These are phyloP conservation scores for Platanus orientalis DNA, from an alignment of 164 flowering plant genomes.

Conservation along the genomic window DNA sequence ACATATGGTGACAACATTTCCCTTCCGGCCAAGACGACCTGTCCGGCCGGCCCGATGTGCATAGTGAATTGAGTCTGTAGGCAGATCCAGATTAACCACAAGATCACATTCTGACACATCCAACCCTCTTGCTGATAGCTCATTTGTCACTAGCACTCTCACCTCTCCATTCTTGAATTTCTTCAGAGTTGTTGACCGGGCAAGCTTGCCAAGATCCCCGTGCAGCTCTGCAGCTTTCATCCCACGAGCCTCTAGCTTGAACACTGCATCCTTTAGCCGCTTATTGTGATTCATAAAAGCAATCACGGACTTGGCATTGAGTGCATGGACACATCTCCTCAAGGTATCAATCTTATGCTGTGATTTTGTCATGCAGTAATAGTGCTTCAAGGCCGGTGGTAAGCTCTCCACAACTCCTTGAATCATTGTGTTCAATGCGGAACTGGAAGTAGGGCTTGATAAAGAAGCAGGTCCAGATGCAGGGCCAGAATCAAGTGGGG, in stretches of 20 bases:
- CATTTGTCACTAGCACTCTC: slow-evolving; percentile 92
- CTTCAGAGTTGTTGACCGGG: slow-evolving; percentile 69
- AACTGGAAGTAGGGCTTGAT: slow-evolving; percentile 24
- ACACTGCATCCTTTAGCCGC: slow-evolving; percentile 86
- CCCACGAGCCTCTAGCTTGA: slow-evolving; percentile 91
- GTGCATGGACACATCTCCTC: slow-evolving; percentile 87
- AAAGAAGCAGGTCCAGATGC: slow-evolving; percentile 36
- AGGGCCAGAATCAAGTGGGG: slow-evolving; percentile 62
- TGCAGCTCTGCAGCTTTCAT: slow-evolving; percentile 83
- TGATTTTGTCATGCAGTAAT: slow-evolving; percentile 55
- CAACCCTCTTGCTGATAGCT: slow-evolving; percentile 94
- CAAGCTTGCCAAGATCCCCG: slow-evolving; percentile 93
- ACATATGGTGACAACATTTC: slow-evolving; percentile 78
- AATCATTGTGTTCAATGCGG: slow-evolving; percentile 29
- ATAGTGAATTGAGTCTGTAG: slow-evolving; percentile 84
- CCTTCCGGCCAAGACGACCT: slow-evolving; percentile 87
- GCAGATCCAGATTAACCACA: slow-evolving; percentile 85
- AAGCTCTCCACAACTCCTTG: slow-evolving; percentile 58
- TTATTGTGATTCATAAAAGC: slow-evolving; percentile 89
- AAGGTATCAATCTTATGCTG: slow-evolving; percentile 93
- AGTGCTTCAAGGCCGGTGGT: slow-evolving; percentile 79
- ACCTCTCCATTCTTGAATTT: slow-evolving; percentile 79
- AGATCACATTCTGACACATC: slow-evolving; percentile 94
- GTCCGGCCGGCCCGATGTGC: slow-evolving; percentile 97
- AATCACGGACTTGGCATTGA: slow-evolving; percentile 83